These are phyloP conservation scores for Diaporthe sp. DNA, from an alignment of 2,329 filamentous ascomycete species.

Conservation along the genomic window DNA sequence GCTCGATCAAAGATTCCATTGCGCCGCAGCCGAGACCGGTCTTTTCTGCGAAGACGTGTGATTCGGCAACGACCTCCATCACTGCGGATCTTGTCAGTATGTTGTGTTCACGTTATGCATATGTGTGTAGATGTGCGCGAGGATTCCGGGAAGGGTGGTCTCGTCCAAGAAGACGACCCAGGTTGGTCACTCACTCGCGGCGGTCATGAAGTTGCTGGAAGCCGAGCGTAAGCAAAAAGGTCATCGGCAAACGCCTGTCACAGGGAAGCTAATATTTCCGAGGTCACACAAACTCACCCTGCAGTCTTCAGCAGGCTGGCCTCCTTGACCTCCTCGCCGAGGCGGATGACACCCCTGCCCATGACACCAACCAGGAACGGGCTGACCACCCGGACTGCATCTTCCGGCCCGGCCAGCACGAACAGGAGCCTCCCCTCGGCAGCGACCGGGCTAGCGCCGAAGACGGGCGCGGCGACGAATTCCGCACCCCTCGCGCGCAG, in stretches of 20 bases:
- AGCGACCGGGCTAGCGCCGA: slow-evolving; percentile 61
- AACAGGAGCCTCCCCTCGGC: slow-evolving; percentile 57
- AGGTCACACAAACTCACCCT: slow-evolving; percentile 49
- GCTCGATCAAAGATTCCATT: slow-evolving; percentile 55
- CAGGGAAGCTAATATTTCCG: neutral
- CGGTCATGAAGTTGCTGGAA: slow-evolving; percentile 58
- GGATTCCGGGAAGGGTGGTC: neutral
- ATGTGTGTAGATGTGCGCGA: too few relatives aligned
- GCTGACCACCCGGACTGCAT: slow-evolving; percentile 46
- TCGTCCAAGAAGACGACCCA: too few relatives aligned
- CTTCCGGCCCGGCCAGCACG: slow-evolving; percentile 53
- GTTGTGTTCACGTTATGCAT: too few relatives aligned
- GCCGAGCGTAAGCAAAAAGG: neutral
- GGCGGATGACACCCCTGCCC: slow-evolving; percentile 52
- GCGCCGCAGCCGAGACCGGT: slow-evolving; percentile 51
- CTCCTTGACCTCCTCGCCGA: slow-evolving; percentile 54
- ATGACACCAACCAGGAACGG: slow-evolving; percentile 55
- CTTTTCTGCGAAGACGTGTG: slow-evolving; percentile 60
- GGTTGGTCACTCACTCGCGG: slow-evolving; percentile 39
- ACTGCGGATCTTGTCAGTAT: slow-evolving; percentile 55
- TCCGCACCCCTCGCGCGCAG: slow-evolving; percentile 44
- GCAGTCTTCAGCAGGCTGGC: slow-evolving; percentile 60
- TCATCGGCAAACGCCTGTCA: neutral
- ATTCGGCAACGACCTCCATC: slow-evolving; percentile 60
- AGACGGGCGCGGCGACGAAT: slow-evolving; percentile 60